These are phyloP conservation scores for Xylaria castorea DNA, from an alignment of 495 filamentous ascomycete genomes.

Conservation along the genomic window DNA sequence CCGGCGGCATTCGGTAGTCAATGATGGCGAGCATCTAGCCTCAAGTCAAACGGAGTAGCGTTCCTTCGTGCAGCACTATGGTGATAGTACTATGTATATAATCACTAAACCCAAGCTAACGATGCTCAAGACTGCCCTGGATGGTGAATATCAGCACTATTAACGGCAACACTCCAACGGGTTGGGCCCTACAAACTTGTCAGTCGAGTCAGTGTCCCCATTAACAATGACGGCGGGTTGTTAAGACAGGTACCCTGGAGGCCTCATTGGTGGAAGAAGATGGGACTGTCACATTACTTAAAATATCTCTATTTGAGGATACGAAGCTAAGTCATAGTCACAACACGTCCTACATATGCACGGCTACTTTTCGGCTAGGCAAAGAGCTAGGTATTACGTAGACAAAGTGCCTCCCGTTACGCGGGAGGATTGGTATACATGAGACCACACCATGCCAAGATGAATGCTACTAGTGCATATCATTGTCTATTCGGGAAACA, in stretches of 20 bases:
- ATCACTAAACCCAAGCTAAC: background rate
- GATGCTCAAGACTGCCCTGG: background rate
- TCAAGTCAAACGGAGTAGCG: background rate
- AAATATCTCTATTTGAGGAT: conserved; percentile 6
- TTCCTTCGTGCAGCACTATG: background rate
- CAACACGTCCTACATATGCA: background rate
- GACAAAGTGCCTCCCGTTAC: background rate
- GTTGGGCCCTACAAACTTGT: background rate
- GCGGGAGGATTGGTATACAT: conserved; percentile 1
- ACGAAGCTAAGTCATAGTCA: conserved; percentile 2
- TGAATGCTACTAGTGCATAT: background rate
- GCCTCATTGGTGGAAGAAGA: background rate
- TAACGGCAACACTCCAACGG: background rate
- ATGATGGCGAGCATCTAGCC: background rate
- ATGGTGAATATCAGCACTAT: background rate
- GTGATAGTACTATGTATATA: background rate
- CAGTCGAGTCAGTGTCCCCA: background rate
- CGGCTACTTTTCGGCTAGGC: background rate
- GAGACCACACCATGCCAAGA: background rate
- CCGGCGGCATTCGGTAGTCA: conserved; percentile 11
- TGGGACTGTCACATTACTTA: conserved; percentile 8
- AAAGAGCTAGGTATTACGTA: background rate
- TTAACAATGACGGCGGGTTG: background rate
- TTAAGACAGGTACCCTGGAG: background rate
- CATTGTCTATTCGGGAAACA: conserved; percentile 7